These are phyloP conservation scores for Mycena metata DNA, from an alignment of 768 basidiomycete genomes.

Conservation along the genomic window DNA sequence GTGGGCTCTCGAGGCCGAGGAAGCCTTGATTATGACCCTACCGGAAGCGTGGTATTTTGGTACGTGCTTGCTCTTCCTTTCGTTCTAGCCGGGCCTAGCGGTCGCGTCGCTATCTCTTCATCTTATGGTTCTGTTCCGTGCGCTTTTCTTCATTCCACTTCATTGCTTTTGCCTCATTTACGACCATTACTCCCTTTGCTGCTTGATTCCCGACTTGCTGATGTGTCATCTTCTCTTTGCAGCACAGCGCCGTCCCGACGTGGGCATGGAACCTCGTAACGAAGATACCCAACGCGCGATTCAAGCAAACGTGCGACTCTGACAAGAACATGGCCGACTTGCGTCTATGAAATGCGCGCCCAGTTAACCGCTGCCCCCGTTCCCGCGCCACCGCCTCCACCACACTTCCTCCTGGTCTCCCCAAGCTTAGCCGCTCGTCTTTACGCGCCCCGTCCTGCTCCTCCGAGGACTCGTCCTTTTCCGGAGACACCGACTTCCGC, in stretches of 20 bases:
- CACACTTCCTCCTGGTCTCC: conserved; percentile 30
- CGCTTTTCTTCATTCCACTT: background rate
- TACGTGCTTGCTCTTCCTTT: conserved; percentile 50
- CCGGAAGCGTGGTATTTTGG: conserved; percentile 80
- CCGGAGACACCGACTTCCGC: conserved; percentile 76
- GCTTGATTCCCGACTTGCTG: background rate
- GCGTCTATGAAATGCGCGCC: conserved; percentile 82
- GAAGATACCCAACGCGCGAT: conserved; percentile 75
- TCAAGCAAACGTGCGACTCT: conserved; percentile 81
- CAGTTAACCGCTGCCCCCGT: conserved; percentile 57
- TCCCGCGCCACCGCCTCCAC: conserved; percentile 18
- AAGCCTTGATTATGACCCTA: conserved; percentile 83
- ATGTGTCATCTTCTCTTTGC: conserved; percentile 1
- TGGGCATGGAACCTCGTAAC: conserved; percentile 83
- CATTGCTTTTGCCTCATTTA: background rate
- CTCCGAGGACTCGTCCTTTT: too few species aligned
- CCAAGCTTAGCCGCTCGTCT: conserved; percentile 26
- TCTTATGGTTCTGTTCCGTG: background rate
- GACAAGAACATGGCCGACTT: conserved; percentile 93
- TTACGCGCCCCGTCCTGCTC: conserved; percentile 31
- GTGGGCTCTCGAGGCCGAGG: conserved; percentile 75
- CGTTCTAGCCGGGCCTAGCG: conserved; percentile 31
- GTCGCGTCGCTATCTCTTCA: conserved; percentile 20
- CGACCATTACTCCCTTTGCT: background rate
- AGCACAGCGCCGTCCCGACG: conserved; percentile 79